phyloP scores from a whole-genome alignment of 164 flowering plant genomes.

The Macadamia integrifolia region DNA sequence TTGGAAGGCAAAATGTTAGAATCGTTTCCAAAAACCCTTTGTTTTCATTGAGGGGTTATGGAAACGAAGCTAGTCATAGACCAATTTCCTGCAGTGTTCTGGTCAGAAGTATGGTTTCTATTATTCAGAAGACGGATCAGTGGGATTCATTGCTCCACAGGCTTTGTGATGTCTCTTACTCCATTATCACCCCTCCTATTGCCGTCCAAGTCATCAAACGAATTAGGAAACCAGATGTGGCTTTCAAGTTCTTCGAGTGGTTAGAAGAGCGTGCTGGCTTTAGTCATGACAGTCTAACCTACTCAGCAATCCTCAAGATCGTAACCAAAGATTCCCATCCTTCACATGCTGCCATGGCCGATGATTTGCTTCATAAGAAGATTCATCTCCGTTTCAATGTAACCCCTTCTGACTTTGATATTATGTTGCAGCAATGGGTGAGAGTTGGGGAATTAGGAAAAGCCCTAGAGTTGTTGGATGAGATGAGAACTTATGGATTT shows the following conservation, averaged over 20 bases:
- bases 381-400: constrained; percentile 11
- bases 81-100: constrained; percentile 12
- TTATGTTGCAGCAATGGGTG: constrained; percentile 19
- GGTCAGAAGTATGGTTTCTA: constrained; percentile 17
- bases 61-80: constrained; percentile 4
- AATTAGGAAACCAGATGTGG: constrained; percentile 17
- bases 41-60: constrained; percentile 1
- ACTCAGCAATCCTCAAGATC: constrained; percentile 17
- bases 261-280: constrained; percentile 8
- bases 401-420: constrained; percentile 6
- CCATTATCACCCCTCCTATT: constrained; percentile 13
- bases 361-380: constrained; percentile 15
- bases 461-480: constrained; percentile 11
- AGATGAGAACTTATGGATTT: constrained; percentile 13
- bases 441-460: constrained; percentile 8
- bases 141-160: constrained; percentile 18
- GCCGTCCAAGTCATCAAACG: constrained; percentile 17
- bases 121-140: constrained; percentile 13
- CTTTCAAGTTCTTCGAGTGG: constrained; percentile 14
- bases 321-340: constrained; percentile 9
- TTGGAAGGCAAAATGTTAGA: constrained; percentile 6
- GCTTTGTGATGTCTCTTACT: constrained; percentile 11
- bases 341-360: constrained; percentile 9
- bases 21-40: background rate
- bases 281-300: constrained; percentile 13